Evolutionary conservation across 1,284 basidiomycete genomes (phyloP).

Genomic region (Austroboletus novae-zelandiae): DNA sequence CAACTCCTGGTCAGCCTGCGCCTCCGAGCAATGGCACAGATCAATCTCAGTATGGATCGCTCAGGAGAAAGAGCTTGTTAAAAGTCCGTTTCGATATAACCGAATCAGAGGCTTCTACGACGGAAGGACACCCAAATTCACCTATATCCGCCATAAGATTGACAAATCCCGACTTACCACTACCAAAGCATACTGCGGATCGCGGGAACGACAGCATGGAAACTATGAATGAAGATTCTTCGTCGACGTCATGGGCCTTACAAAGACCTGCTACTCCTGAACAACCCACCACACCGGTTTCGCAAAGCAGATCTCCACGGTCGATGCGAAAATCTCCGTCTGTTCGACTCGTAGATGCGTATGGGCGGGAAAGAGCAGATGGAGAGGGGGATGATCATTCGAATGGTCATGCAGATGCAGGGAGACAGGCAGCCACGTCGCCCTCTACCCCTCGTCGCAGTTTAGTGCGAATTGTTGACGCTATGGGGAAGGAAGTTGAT

Average conservation of each 20-base stretch:
- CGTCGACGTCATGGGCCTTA: neutral
- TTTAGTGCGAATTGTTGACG: constrained; percentile 60
- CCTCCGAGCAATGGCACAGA: constrained; percentile 15
- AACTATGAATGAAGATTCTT: constrained; percentile 1
- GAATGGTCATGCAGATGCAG: constrained; percentile 16
- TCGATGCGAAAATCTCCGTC: constrained; percentile 45
- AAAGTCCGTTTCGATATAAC: constrained; percentile 70
- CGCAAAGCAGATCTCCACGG: constrained; percentile 32
- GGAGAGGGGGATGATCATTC: constrained; percentile 5
- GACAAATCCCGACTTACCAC: constrained; percentile 21
- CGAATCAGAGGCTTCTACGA: constrained; percentile 37
- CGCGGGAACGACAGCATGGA: neutral
- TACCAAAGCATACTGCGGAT: neutral
- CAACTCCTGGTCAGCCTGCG: constrained; percentile 50
- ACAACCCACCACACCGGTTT: constrained; percentile 17
- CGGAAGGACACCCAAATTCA: constrained; percentile 33
- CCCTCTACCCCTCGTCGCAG: constrained; percentile 39
- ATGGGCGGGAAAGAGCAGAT: constrained; percentile 41
- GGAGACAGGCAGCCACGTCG: constrained; percentile 8
- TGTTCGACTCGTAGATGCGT: constrained; percentile 61
- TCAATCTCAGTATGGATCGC: constrained; percentile 33
- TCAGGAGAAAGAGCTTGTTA: constrained; percentile 39
- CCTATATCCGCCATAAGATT: constrained; percentile 30
- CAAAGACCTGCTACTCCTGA: constrained; percentile 19
- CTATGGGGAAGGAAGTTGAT: constrained; percentile 61